Evolutionary conservation across 805 yeast species (phyloP), one percentile per base, ranked within the genome.

Genomic region (Yarrowia phangngaensis): DNA sequence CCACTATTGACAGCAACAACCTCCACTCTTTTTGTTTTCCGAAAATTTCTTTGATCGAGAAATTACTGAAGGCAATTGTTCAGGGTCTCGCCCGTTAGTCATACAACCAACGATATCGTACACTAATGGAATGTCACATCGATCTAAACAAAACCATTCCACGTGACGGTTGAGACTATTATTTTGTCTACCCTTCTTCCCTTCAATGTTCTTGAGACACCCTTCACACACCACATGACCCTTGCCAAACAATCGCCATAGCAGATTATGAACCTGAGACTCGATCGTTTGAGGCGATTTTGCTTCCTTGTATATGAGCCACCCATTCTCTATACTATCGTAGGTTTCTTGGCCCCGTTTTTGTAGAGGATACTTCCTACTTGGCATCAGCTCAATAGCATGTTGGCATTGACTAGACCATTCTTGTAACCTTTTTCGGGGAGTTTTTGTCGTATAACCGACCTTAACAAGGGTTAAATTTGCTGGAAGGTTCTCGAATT

Each of bases 171-270:
- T 53, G 27, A 30, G 20, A 9, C 48, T 35, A 7, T n/a, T 20
- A 1, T 17, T 16, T 9, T 23, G 15, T 3, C 24, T 20, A 8
- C 24, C 3, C 14, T 14, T 28, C 19, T 38, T 24, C 2, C 36
- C 48, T 4, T 33, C 33, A 27, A 56, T 53, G 13, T 55, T 51
- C 9, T 33, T 29, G 4, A 34, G 45, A 34, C 64, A 61, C 6
- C 64, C 65, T 4, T 53, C 51, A 36, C 66, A 62, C 20, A 53
- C 54, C 12, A 62, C 61, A 19, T 55, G 53, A 4, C 64, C 65
- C 3, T 48, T 20, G 11, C 65, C 64, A 50, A 45, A 62, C 26
- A 22, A 29, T 6, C 34, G 52, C 16, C 61, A 50, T 14, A 62
- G 55, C 28, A 38, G 45, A 12, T 31, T 24, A 30, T 57, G 64